Conservation (phyloP, 2,329 filamentous ascomycete species). For the Calonectria pauciramosa region DNA sequence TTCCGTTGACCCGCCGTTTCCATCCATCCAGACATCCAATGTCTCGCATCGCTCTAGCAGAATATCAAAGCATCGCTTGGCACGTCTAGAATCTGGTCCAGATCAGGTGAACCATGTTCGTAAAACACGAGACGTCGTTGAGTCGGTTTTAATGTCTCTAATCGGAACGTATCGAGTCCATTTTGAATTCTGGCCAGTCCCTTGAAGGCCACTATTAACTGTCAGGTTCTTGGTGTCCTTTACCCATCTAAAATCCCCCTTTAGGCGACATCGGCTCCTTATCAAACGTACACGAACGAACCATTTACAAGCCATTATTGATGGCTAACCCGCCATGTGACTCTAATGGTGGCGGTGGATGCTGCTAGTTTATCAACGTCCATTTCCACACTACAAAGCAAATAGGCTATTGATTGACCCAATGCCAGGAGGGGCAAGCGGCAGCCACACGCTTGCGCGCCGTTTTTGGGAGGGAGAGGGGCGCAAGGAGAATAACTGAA, state of each 20-base stretch:
- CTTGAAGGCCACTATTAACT: background rate
- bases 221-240: too few relatives aligned
- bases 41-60: background rate
- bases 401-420: background rate
- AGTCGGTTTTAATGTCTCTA: background rate
- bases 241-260: background rate
- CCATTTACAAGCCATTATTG: background rate
- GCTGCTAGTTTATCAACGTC: background rate
- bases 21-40: background rate
- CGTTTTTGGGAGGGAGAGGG: background rate
- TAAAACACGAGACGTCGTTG: background rate
- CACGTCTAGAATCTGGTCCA: background rate
- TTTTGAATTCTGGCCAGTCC: background rate
- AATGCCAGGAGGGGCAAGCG: background rate
- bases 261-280: background rate
- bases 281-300: background rate
- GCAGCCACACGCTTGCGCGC: background rate
- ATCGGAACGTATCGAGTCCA: background rate
- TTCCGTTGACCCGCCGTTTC: background rate
- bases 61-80: background rate
- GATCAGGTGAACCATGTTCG: background rate
- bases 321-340: background rate
- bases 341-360: background rate
- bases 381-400: slow-evolving; percentile 2
- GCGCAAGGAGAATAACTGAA: background rate